These are phyloP conservation scores for Eucalyptus victrix DNA, from an alignment of 345 rosid genomes.

Conservation along the genomic window DNA sequence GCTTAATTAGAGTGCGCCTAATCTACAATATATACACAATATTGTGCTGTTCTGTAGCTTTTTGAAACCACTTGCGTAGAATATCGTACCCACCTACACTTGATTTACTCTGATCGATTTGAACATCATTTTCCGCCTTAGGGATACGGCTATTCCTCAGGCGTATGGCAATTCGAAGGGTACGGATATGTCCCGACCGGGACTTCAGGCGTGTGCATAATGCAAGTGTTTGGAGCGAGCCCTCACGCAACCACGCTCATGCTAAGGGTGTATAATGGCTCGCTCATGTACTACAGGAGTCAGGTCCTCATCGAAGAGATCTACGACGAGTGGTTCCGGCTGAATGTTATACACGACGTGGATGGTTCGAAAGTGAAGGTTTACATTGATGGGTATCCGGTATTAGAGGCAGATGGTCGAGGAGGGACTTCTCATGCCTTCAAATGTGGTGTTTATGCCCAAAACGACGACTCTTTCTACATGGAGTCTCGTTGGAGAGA, in stretches of 20 bases:
- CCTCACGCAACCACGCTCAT: slow-evolving; percentile 4
- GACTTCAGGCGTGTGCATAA: slow-evolving; percentile 14
- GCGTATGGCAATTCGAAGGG: slow-evolving; percentile 30
- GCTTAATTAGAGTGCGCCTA: rapidly evolving
- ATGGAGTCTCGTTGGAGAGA: slow-evolving; percentile 33
- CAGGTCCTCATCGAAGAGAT: not conserved
- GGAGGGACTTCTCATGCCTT: slow-evolving; percentile 17
- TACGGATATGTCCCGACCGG: slow-evolving; percentile 17
- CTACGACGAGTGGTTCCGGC: slow-evolving; percentile 14
- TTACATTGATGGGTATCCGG: slow-evolving; percentile 9
- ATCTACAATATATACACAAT: not conserved
- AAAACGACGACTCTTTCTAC: not conserved
- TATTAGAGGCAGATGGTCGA: not conserved
- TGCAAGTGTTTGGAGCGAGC: slow-evolving; percentile 24
- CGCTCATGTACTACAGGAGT: slow-evolving; percentile 3
- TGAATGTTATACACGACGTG: slow-evolving; percentile 27
- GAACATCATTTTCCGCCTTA: not conserved
- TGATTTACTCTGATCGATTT: not conserved
- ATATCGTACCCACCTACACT: not conserved
- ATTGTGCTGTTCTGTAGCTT: not conserved
- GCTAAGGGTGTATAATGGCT: slow-evolving; percentile 24
- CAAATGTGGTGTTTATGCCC: slow-evolving; percentile 20
- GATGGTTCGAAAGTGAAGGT: slow-evolving; percentile 1
- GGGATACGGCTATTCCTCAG: slow-evolving; percentile 20
- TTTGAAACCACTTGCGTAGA: not conserved